Evolutionary conservation across 164 flowering plant genomes (phyloP).

Genomic region (Houttuynia cordata): DNA sequence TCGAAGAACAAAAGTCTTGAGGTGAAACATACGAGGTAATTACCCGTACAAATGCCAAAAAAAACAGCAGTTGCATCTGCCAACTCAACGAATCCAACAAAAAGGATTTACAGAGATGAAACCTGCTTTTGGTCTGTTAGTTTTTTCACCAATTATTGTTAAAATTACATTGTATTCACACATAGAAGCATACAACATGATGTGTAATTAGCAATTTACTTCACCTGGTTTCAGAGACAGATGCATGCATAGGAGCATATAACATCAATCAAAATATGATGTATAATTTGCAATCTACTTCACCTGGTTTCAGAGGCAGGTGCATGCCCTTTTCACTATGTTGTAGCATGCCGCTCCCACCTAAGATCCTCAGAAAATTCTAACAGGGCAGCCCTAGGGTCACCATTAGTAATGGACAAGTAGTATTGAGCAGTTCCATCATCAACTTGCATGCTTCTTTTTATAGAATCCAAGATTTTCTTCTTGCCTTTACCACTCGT

Average conservation of each 20-base stretch:
- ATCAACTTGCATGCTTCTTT: conserved; percentile 86
- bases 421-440: conserved; percentile 85
- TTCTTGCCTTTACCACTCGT: conserved; percentile 43
- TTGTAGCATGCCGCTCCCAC: conserved; percentile 62
- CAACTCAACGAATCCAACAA: too few relatives aligned
- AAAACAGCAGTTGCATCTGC: too few relatives aligned
- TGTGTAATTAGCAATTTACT: background rate
- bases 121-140: too few relatives aligned
- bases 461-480: conserved; percentile 58
- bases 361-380: conserved; percentile 64
- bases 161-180: too few relatives aligned
- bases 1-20: too few relatives aligned
- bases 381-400: conserved; percentile 75
- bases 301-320: background rate
- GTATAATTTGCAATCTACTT: background rate
- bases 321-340: background rate
- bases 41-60: too few relatives aligned
- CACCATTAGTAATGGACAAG: conserved; percentile 68
- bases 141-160: too few relatives aligned
- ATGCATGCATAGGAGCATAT: background rate
- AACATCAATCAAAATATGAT: background rate
- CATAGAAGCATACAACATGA: background rate
- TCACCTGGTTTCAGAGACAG: background rate
- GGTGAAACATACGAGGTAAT: too few relatives aligned
- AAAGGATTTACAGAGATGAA: too few relatives aligned